Evolutionary conservation across 1,139 yeast genomes (phyloP), one percentile per base, ranked within the genome.

Genomic region (Yamadazyma songkhlaensis): DNA sequence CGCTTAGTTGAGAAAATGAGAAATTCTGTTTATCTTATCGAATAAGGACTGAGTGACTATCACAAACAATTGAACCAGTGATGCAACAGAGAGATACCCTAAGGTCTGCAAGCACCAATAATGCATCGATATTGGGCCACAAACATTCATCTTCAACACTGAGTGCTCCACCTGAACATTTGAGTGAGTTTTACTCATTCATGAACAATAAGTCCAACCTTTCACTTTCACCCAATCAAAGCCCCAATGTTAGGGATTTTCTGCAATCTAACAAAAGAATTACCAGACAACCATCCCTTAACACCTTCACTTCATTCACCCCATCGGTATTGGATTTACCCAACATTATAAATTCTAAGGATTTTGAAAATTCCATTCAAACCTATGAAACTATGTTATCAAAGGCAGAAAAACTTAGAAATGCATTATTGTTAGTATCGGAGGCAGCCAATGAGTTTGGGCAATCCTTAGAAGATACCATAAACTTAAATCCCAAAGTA

Each of bases 361-460:
- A 84, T 48, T 74, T 83, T 36, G 61, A 64, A 6, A 60, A 65
- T 17, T 76, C 82, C 0, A 54, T 74, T 8, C 61, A 54, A 6
- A 60, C 76, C 2, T 81, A 80, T 50, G 58, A 62, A 15, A 66
- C 65, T 4, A 63, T 84, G 34, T 51, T 79, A 20, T 53, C 54
- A 2, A 74, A 82, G 24, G 81, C 92, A 0, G 64, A 62, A 11
- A 60, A 59, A 10, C 79, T 83, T 48, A 61, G 79, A 11, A 50
- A 59, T 9, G 76, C 84, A 2, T 59, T 87, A 40, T 47, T 64
- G 17, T 54, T 55, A 4, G 73, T 82, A 21, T 72, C 89, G 1
- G 59, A 59, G 15, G 82, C 88, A 0, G 86, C 95, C 7, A 82
- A 82, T 24, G 82, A 77, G 38, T 79, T 88, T 56, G 96, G 95